A percentile compares a stretch with the other conserved stretches of the same genome.
These are phyloP conservation scores for Trypanosoma boissoni DNA, from an alignment of 208 protist species.

Conservation along the genomic window DNA sequence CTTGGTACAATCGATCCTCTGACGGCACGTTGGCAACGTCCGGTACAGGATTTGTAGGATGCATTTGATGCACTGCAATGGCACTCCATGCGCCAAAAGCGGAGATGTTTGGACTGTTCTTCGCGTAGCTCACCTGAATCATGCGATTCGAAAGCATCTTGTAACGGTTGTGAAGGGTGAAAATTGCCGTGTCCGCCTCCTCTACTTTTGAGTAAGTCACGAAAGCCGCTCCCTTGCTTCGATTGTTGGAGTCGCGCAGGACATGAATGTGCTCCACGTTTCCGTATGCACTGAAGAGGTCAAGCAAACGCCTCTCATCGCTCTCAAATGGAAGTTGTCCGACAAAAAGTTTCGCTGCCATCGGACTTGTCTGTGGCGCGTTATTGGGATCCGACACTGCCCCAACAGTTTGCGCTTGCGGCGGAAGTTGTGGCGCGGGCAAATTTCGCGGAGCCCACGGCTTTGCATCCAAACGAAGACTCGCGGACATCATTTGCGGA, in stretches of 20 bases:
- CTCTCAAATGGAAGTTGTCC: conserved; percentile 86
- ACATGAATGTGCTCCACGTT: conserved; percentile 87
- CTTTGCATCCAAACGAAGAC: conserved; percentile 51
- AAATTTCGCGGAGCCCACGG: conserved; percentile 45
- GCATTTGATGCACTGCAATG: conserved; percentile 75
- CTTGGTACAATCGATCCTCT: conserved; percentile 33
- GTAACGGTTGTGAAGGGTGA: conserved; percentile 86
- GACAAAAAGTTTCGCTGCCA: conserved; percentile 80
- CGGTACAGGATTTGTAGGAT: conserved; percentile 83
- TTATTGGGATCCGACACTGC: conserved; percentile 12
- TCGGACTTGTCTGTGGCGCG: conserved; percentile 25
- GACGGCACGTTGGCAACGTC: conserved; percentile 53
- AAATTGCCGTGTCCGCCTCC: conserved; percentile 86
- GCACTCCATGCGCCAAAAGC: conserved; percentile 76
- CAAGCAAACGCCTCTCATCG: conserved; percentile 73
- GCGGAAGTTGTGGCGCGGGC: conserved; percentile 19
- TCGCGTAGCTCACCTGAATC: conserved; percentile 89
- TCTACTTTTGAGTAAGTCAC: conserved; percentile 78
- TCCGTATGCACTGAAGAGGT: conserved; percentile 85
- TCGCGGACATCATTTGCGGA: conserved; percentile 34
- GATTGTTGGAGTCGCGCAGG: conserved; percentile 70
- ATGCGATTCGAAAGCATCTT: conserved; percentile 85
- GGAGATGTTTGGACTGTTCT: conserved; percentile 86
- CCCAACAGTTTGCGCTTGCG: conserved; percentile 22
- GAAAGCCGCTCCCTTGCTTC: conserved; percentile 82